Base-by-base conservation (phyloP, 352 stramenopile species). In the Phytopythium boreale region DNA sequence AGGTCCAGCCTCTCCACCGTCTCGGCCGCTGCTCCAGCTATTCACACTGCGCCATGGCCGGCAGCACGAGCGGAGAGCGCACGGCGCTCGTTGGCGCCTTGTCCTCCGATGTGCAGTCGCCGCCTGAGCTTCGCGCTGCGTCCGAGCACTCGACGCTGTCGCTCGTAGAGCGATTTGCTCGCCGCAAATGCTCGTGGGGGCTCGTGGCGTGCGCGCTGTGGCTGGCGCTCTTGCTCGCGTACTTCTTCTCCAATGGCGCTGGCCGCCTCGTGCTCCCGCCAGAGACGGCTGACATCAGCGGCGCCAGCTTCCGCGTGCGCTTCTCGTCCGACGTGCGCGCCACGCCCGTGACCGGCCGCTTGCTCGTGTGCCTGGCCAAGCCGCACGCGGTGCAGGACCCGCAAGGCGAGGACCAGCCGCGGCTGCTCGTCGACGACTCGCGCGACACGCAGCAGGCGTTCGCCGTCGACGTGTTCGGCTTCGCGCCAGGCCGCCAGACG, bases 281-380 rank as follows among this genome's bases (percentile, higher is more conserved):
- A 12, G 29, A n/a, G 51, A 12, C 24, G 24, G 15, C 22, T 1
- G 49, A 37, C 26, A 9, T 15, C 20, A 4, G 26, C 49, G 56
- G 14, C 19, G 63, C 76, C 24, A 71, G 72, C 37, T 85, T 88
- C 64, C 64, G 68, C 14, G 57, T 85, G 50, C 71, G 57, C 52
- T 84, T 82, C 57, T 60, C 75, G 49, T 55, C 68, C n/a, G 61
- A 24, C 0, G 61, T 71, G 24, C 75, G 78, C 43, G 37, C 29
- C 29, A 62, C 67, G 15, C 76, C 77, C 15, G 69, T 89, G 34
- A 89, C 80, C 2, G 80, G 80, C 44, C 76, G 80, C 12, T 70
- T 89, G 59, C 68, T 89, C 70, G 55, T 89, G 44, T 87, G 77
- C 26, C 74, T 89, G 10, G 80, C 77, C 67, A 81, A 75, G 62